Conservation (phyloP, 345 rosid species). For the Tarenaya hassleriana region DNA sequence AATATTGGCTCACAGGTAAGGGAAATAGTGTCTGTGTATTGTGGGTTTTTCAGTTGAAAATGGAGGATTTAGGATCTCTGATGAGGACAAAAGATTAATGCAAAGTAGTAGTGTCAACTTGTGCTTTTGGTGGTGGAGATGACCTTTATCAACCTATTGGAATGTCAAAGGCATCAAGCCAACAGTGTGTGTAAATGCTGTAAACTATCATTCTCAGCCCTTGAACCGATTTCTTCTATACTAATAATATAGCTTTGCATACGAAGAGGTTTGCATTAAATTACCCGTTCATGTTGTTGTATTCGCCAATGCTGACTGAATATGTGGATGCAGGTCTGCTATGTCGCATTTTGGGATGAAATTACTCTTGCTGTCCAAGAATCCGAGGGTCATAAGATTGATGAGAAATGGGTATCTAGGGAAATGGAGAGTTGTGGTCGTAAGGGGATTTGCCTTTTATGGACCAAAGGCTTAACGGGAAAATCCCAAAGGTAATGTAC, state of each 20-base stretch:
- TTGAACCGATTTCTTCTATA: constrained; percentile 8
- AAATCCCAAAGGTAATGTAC: constrained; percentile 89
- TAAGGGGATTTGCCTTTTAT: constrained; percentile 71
- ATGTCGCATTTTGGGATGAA: constrained; percentile 95
- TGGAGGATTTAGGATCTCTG: constrained; percentile 69
- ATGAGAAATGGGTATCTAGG: constrained; percentile 53
- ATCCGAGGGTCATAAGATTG: constrained; percentile 48
- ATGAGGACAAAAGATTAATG: constrained; percentile 65
- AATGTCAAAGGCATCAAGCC: constrained; percentile 55
- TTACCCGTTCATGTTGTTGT: no score
- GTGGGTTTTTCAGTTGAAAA: constrained; percentile 77
- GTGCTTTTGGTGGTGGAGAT: constrained; percentile 99
- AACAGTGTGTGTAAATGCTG: constrained; percentile 46
- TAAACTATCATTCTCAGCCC: background rate
- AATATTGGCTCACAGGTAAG: constrained; percentile 47
- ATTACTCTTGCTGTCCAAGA: constrained; percentile 69
- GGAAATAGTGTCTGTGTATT: constrained; percentile 55
- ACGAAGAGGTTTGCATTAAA: no score
- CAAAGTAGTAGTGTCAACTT: constrained; percentile 68
- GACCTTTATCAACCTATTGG: constrained; percentile 93
- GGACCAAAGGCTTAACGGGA: constrained; percentile 93
- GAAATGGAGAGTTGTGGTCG: constrained; percentile 82
- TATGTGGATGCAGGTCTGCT: constrained; percentile 68
- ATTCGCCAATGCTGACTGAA: constrained; percentile 19
- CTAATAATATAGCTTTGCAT: no score